Base-by-base conservation (phyloP, 2,329 filamentous ascomycete species). In the Elsinoe perseae region DNA sequence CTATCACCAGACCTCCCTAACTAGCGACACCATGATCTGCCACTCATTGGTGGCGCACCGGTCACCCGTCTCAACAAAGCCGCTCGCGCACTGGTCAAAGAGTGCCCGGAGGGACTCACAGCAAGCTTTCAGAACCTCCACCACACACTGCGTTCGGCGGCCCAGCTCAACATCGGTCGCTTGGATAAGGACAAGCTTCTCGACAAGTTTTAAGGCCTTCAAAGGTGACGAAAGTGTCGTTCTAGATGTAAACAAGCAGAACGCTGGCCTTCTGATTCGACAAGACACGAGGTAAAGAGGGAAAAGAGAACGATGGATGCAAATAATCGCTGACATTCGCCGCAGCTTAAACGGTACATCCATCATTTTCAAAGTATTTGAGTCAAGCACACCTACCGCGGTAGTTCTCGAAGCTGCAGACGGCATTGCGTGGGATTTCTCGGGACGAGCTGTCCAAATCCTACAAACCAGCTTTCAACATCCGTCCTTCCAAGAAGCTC, bases 341-440 rank as follows among this genome's bases (percentile, higher is more conserved):
- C n/a, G n/a, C n/a, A n/a, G n/a, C n/a, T n/a, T n/a, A n/a, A n/a
- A n/a, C n/a, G n/a, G n/a, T n/a, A n/a, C n/a, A n/a, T n/a, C 60
- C 61, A 60, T 77, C 61, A 16, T 81, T 56, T 78, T 85, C 46
- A 83, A 87, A 64, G 73, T 73, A 0, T 86, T 86, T 56, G 83
- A 87, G 64, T 73, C 78, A 0, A 83, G 82, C 0, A 72, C 84
- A 0, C 64, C 64, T 0, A 79, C 78, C 1, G 72, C 79, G 42
- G 68, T 74, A 12, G 78, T 84, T 0, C 70, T 85, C 1, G 73
- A 74, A 0, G 67, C 79, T 0, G 66, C 77, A 18, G 73, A 73
- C 23, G 76, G 81, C 1, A 65, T 87, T 0, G 63, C 71, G 56
- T 83, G 82, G 75, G 73, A 78, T 16, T 87, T 87, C 59, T 84